Conservation (phyloP, 2,329 filamentous ascomycete genomes). For the Cladophialophora psammophila region DNA sequence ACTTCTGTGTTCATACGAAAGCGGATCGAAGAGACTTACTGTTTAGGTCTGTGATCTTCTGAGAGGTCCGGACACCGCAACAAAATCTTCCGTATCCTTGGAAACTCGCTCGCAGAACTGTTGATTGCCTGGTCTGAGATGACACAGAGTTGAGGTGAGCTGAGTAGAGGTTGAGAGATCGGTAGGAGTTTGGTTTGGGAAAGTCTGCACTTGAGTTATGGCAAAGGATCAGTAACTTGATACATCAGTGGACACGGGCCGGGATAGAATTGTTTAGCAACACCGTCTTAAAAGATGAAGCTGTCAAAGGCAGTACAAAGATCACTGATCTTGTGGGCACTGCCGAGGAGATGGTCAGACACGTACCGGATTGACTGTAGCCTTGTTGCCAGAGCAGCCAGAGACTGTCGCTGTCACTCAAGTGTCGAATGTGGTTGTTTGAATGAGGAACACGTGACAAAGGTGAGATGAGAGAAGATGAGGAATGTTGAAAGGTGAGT, state of each 20-base stretch:
- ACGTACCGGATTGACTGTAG: neutral
- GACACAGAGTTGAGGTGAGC: neutral
- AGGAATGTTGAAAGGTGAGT: neutral
- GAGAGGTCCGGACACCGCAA: neutral
- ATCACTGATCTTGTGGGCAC: neutral
- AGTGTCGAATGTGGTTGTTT: neutral
- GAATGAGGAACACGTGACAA: neutral
- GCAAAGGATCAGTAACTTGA: neutral
- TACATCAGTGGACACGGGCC: neutral
- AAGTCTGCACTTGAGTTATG: neutral
- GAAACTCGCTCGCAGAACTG: neutral
- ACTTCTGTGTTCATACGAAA: neutral
- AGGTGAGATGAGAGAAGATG: neutral
- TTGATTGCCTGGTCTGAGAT: neutral
- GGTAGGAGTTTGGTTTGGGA: neutral
- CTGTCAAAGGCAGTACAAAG: neutral
- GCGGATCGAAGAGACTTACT: neutral
- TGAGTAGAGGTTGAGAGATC: neutral
- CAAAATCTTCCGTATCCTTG: neutral
- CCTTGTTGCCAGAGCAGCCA: constrained; percentile 1
- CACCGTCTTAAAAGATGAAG: neutral
- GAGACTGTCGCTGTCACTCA: neutral
- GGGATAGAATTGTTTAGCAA: neutral
- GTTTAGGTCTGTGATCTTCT: neutral
- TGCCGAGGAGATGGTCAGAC: neutral